A percentile compares a stretch with the other conserved stretches of the same genome.
Conservation (phyloP, 805 yeast genomes). For the Starmerella tilneyi region DNA sequence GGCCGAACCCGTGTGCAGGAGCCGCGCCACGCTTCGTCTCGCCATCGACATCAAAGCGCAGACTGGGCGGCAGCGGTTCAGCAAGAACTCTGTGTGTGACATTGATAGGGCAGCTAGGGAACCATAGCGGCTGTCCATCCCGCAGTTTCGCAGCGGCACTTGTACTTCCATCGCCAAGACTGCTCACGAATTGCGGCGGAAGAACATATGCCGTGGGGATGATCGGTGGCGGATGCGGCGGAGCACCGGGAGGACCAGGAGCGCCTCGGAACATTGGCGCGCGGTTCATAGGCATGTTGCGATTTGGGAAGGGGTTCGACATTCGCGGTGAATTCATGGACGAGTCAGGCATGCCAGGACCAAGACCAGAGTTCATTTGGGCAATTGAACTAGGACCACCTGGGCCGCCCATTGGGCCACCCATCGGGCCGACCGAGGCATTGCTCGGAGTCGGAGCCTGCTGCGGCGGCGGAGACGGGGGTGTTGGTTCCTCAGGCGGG, state of each 20-base stretch:
- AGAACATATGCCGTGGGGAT: constrained; percentile 26
- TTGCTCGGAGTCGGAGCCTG: constrained; percentile 16
- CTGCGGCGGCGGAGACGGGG: constrained; percentile 28
- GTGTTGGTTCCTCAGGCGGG: constrained; percentile 62
- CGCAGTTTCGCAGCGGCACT: constrained; percentile 21
- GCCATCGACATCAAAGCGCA: constrained; percentile 23
- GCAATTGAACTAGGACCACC: constrained; percentile 14
- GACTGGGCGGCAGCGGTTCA: constrained; percentile 23
- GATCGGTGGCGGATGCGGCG: constrained; percentile 22
- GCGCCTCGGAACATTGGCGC: constrained; percentile 9
- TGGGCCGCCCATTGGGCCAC: constrained; percentile 5
- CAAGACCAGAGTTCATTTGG: no score
- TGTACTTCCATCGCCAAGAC: constrained; percentile 18
- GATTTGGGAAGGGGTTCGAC: constrained; percentile 7
- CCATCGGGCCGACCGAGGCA: constrained; percentile 1
- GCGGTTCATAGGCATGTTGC: constrained; percentile 1
- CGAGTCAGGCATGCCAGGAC: constrained; percentile 10
- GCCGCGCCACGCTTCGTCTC: constrained; percentile 28
- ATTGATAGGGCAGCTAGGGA: constrained; percentile 26
- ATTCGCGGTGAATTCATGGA: constrained; percentile 4
- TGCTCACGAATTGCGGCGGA: constrained; percentile 22
- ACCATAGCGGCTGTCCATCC: constrained; percentile 27
- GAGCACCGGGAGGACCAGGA: neutral
- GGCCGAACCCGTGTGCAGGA: constrained; percentile 43
- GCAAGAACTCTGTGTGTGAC: constrained; percentile 24